phyloP scores from a whole-genome alignment of 768 basidiomycete species.

The Kwoniella europaea region DNA sequence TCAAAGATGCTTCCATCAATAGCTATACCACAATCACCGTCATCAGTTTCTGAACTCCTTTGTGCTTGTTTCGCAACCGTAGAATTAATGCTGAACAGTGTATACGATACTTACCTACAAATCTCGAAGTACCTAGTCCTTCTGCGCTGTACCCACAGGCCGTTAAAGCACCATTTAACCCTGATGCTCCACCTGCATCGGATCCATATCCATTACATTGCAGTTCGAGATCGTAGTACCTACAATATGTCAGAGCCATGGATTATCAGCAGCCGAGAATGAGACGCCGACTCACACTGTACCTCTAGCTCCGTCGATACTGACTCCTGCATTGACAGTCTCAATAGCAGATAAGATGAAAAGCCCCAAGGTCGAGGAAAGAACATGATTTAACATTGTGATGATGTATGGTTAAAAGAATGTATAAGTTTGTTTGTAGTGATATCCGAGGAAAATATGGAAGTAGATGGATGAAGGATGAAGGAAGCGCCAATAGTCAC shows the following conservation, averaged over 20 bases:
- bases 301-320: constrained; percentile 5
- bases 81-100: neutral
- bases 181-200: neutral
- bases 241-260: neutral
- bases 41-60: no score
- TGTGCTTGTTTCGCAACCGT: neutral
- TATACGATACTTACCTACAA: neutral
- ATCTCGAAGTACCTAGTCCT: neutral
- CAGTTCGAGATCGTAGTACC: constrained; percentile 1
- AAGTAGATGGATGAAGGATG: no score
- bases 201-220: neutral
- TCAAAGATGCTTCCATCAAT: neutral
- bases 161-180: neutral
- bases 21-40: neutral
- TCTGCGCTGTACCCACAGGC: constrained; percentile 2
- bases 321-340: neutral
- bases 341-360: neutral
- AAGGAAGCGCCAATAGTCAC: no score
- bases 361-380: neutral
- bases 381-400: neutral
- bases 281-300: neutral
- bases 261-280: neutral
- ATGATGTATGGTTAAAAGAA: neutral
- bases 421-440: neutral
- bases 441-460: no score